Evolutionary conservation across 1,139 yeast species (phyloP).

Genomic region (Maudiozyma humilis): DNA sequence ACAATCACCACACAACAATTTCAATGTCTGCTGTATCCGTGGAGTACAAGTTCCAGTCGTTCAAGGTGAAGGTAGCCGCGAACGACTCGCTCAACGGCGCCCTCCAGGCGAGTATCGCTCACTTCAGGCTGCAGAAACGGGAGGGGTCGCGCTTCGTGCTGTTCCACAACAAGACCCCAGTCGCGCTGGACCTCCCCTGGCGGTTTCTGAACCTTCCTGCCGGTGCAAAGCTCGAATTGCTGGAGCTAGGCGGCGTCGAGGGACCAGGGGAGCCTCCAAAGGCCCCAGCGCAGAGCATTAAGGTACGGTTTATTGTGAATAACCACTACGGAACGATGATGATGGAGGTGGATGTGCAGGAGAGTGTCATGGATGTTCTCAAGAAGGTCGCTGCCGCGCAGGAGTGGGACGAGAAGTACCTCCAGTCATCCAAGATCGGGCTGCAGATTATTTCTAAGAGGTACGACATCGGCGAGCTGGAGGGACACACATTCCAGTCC

Average conservation of each 20-base stretch:
- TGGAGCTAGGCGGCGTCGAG: constrained; percentile 14
- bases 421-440: constrained; percentile 3
- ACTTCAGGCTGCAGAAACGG: constrained; percentile 7
- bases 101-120: constrained; percentile 15
- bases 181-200: constrained; percentile 27
- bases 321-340: constrained; percentile 14
- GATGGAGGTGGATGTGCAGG: constrained; percentile 8
- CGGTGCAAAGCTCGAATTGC: constrained; percentile 30
- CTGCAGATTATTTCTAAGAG: constrained; percentile 21
- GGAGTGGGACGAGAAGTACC: constrained; percentile 6
- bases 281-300: background rate
- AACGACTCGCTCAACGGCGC: constrained; percentile 21
- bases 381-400: constrained; percentile 5
- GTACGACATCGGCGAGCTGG: constrained; percentile 12
- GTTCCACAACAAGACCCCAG: constrained; percentile 18
- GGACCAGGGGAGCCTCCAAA: background rate
- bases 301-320: constrained; percentile 20
- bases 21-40: constrained; percentile 21
- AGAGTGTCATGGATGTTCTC: constrained; percentile 11
- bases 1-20: background rate
- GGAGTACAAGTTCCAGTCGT: constrained; percentile 15
- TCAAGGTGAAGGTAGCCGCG: constrained; percentile 16
- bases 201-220: constrained; percentile 31
- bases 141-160: constrained; percentile 12
- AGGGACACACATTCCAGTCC: constrained; percentile 14